phyloP scores from a whole-genome alignment of 106 monocot genomes.

The Platanthera zijinensis region DNA sequence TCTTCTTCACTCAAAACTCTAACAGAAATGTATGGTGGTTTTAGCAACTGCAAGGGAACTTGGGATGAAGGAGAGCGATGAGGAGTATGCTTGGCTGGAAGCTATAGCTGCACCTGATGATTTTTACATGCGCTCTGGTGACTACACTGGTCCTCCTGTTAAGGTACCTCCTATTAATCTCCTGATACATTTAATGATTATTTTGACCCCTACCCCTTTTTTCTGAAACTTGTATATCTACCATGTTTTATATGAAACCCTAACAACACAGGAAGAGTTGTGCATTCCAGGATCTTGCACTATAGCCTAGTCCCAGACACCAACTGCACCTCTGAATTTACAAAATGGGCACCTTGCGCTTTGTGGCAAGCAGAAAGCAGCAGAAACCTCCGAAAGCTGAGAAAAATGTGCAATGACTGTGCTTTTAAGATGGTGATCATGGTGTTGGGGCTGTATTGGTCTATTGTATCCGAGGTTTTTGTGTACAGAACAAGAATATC shows the following conservation, averaged over 20 bases:
- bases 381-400: background rate
- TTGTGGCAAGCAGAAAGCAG: background rate
- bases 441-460: background rate
- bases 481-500: background rate
- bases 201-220: background rate
- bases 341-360: background rate
- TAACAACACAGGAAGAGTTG: slow-evolving; percentile 43
- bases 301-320: slow-evolving; percentile 14
- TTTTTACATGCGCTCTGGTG: slow-evolving; percentile 65
- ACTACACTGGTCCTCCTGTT: slow-evolving; percentile 54
- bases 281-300: slow-evolving; percentile 45
- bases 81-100: slow-evolving; percentile 72
- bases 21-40: background rate
- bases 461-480: background rate
- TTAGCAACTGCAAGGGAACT: slow-evolving; percentile 25
- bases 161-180: slow-evolving; percentile 24
- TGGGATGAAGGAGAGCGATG: slow-evolving; percentile 24
- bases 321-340: background rate
- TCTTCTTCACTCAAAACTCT: background rate
- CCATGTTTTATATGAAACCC: slow-evolving; percentile 4
- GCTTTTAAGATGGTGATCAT: background rate
- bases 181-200: background rate
- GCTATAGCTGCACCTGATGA: slow-evolving; percentile 45
- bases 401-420: background rate
- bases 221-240: background rate